These are phyloP conservation scores for Crithidia brevicula DNA, from an alignment of 208 protist species.

Conservation along the genomic window DNA sequence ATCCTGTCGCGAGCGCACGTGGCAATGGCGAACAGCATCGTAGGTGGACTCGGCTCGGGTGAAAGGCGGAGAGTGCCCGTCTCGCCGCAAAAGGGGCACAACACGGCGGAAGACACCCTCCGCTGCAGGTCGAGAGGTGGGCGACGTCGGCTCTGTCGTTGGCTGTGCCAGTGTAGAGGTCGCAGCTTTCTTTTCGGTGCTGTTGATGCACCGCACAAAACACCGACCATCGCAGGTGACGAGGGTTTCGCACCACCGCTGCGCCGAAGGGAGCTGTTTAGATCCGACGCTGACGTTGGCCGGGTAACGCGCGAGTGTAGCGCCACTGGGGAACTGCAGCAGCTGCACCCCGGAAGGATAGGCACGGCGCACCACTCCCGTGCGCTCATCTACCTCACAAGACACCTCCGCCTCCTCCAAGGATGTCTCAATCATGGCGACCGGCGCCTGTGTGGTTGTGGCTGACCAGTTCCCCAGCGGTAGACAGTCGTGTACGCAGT, in stretches of 20 bases:
- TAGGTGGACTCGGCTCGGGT: constrained; percentile 38
- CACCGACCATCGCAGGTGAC: constrained; percentile 44
- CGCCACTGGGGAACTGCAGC: constrained; percentile 69
- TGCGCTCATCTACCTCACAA: constrained; percentile 50
- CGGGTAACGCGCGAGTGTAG: constrained; percentile 58
- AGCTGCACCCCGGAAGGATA: constrained; percentile 74
- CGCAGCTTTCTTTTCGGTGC: no score
- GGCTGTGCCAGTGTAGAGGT: neutral
- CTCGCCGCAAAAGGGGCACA: constrained; percentile 1
- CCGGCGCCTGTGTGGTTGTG: neutral
- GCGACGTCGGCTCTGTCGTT: neutral
- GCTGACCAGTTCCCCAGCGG: neutral
- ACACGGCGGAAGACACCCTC: constrained; percentile 14
- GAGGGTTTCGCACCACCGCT: constrained; percentile 52
- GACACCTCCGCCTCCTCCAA: constrained; percentile 59
- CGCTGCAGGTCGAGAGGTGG: neutral
- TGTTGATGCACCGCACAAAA: constrained; percentile 40
- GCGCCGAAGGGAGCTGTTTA: neutral
- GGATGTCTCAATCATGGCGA: constrained; percentile 30
- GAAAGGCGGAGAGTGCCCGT: constrained; percentile 19
- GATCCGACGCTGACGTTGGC: neutral
- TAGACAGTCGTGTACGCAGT: constrained; percentile 45
- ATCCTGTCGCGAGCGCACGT: constrained; percentile 63
- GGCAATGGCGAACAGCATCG: constrained; percentile 58
- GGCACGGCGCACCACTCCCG: constrained; percentile 62